These are phyloP conservation scores for Citeromyces siamensis DNA, from an alignment of 1,139 yeast species.

Conservation along the genomic window DNA sequence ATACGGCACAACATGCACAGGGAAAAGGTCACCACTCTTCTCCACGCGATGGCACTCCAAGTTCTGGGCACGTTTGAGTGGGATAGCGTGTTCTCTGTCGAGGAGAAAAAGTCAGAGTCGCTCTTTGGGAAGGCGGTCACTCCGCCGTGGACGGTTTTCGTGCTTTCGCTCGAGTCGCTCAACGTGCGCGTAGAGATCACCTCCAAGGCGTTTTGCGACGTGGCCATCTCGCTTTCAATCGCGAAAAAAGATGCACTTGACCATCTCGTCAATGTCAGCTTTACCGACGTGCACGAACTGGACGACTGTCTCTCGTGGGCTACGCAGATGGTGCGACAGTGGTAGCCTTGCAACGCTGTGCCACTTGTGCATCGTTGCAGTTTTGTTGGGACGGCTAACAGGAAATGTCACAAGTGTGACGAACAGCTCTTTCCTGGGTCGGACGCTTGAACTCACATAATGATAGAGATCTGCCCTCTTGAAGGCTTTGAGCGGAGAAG, in stretches of 20 bases:
- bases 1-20: slow-evolving; percentile 48
- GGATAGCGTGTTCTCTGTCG: slow-evolving; percentile 6
- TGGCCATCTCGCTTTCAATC: background rate
- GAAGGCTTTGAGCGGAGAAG: background rate
- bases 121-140: background rate
- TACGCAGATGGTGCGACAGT: too few relatives aligned
- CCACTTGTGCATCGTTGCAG: too few relatives aligned
- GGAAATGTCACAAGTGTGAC: too few relatives aligned
- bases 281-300: slow-evolving; percentile 48
- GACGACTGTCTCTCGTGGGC: slow-evolving; percentile 62
- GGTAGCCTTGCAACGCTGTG: too few relatives aligned
- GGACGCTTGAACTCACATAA: too few relatives aligned
- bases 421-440: too few relatives aligned
- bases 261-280: slow-evolving; percentile 30
- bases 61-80: slow-evolving; percentile 13
- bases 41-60: slow-evolving; percentile 26
- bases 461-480: background rate
- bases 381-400: too few relatives aligned
- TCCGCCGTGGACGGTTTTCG: background rate
- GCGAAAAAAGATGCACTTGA: background rate
- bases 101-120: background rate
- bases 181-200: background rate
- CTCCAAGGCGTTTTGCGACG: background rate
- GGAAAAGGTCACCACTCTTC: slow-evolving; percentile 26
- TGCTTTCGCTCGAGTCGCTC: background rate